These are phyloP conservation scores for Cicer cuneatum DNA, from an alignment of 306 rosid species.

Conservation along the genomic window DNA sequence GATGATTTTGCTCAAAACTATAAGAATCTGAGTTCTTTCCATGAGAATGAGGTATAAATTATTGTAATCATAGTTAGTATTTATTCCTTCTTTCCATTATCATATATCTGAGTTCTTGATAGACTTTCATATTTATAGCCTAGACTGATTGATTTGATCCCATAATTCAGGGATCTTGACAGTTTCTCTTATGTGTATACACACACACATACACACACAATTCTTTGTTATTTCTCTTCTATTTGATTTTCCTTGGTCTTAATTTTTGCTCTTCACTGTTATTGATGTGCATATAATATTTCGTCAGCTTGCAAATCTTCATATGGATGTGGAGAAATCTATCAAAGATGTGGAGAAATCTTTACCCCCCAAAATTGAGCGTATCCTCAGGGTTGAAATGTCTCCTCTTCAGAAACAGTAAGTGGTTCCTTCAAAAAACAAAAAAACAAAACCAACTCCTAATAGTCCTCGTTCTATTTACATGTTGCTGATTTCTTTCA, in stretches of 20 bases:
- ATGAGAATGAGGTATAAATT: constrained; percentile 83
- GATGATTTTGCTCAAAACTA: too few species aligned
- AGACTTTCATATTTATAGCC: background rate
- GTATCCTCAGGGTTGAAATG: constrained; percentile 96
- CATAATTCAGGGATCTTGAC: background rate
- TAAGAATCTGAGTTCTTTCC: too few species aligned
- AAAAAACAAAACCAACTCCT: background rate
- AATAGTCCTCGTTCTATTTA: constrained; percentile 38
- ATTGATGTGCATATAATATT: constrained; percentile 36
- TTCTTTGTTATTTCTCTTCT: background rate
- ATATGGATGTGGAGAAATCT: constrained; percentile 89
- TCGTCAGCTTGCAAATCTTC: constrained; percentile 90
- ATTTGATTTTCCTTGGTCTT: constrained; percentile 3
- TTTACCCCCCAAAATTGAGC: constrained; percentile 95
- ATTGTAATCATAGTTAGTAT: background rate
- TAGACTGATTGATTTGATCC: background rate
- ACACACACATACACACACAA: too few species aligned
- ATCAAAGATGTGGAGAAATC: constrained; percentile 97
- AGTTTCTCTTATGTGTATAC: too few species aligned
- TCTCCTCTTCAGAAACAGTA: constrained; percentile 98
- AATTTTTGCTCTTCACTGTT: constrained; percentile 1
- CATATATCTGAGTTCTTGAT: background rate
- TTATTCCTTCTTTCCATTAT: background rate
- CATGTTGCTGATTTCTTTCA: constrained; percentile 35
- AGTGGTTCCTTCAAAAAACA: constrained; percentile 43